These are phyloP conservation scores for Entamoeba invadens DNA, from an alignment of 208 protist genomes.

Conservation along the genomic window DNA sequence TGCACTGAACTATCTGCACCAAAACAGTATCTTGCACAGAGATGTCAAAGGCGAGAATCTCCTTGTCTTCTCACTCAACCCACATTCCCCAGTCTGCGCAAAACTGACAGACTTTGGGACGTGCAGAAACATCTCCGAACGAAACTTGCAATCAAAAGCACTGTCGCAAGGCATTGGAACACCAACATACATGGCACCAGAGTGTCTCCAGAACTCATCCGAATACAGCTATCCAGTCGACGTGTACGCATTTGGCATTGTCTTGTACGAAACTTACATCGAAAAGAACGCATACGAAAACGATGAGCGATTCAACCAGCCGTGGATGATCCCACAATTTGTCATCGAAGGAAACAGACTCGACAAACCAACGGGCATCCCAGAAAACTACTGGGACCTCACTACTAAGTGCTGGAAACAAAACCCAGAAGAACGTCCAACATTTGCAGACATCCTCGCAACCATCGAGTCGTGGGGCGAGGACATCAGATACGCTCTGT, in stretches of 20 bases:
- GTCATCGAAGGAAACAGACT: no score
- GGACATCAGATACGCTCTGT: not conserved
- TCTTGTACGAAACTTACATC: not conserved
- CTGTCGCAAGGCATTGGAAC: not conserved
- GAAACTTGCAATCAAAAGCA: not conserved
- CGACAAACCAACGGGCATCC: not conserved
- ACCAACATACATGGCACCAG: no score
- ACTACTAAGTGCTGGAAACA: no score
- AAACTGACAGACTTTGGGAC: no score
- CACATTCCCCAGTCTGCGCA: no score
- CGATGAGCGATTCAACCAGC: no score
- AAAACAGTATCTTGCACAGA: not conserved
- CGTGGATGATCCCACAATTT: no score
- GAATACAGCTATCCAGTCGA: not conserved
- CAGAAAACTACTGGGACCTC: not conserved
- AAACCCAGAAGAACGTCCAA: no score
- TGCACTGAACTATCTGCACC: not conserved
- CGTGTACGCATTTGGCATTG: not conserved
- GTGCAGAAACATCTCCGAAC: not conserved
- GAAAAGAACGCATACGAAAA: not conserved
- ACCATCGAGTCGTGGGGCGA: not conserved
- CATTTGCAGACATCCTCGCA: not conserved
- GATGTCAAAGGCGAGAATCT: not conserved
- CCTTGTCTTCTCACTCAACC: not conserved
- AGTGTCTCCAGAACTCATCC: not conserved